Evolutionary conservation across 2,329 filamentous ascomycete genomes (phyloP), one percentile per base, ranked within the genome.

Genomic region (Chaetomium olivaceum): DNA sequence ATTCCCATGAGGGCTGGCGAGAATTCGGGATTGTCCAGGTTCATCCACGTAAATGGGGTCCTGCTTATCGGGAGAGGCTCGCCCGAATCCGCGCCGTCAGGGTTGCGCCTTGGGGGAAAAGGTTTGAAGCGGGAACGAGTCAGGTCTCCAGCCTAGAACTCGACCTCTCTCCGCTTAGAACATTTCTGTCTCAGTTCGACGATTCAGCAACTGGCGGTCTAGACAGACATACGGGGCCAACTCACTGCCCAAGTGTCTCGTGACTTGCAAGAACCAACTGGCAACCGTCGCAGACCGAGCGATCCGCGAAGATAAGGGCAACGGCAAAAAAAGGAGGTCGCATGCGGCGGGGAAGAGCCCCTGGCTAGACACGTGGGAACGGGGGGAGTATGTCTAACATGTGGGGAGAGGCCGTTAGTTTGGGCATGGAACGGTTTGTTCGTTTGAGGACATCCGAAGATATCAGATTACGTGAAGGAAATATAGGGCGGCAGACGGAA

Each of bases 31-130:
- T 46, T 27, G 11, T 16, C 55, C 33, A 39, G 55, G 55, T 63
- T 58, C 2, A 62, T 57, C 61, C 52, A 50, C 12, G 61, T 7
- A 29, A 2, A 9, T 21, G n/a, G n/a, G 36, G 39, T 12, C 11
- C n/a, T 50, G 39, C 50, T 36, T 36, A 51, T 51, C 61, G 52
- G 61, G 14, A 57, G n/a, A 43, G 48, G 39, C 21, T 56, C 52
- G n/a, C 52, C 52, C 52, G 60, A 55, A 52, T 51, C 9, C 16
- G 25, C 43, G 39, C 16, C 39, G 39, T 36, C 31, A 21, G 12
- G 33, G 29, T 25, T 23, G 11, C 11, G 55, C 21, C 55, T n/a
- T 16, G 19, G 29, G 33, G 54, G n/a, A 21, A 39, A 39, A 39
- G 27, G 31, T 39, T 39, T 36, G 43, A 57, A 39, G 27, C 54